Evolutionary conservation across 163 green algal genomes (phyloP).

Genomic region (Coccomyxa subellipsoidea): DNA sequence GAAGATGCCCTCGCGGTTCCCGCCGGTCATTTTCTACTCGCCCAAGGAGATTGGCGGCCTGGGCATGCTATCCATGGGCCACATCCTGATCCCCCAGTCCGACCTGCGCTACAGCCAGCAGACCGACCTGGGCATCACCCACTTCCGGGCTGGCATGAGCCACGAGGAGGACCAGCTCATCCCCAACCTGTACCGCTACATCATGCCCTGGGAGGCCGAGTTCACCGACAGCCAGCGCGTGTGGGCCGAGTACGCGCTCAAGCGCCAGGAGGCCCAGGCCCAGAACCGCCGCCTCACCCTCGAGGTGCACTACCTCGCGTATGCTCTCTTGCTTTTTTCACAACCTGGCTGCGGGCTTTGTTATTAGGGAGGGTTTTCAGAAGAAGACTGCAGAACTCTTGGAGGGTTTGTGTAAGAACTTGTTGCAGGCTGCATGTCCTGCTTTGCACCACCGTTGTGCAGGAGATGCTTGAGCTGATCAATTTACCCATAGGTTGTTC

Average conservation of each 20-base stretch:
- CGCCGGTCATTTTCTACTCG: slow-evolving; percentile 97
- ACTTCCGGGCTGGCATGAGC: slow-evolving; percentile 97
- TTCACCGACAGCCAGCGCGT: slow-evolving; percentile 98
- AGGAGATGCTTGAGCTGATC: too few species aligned
- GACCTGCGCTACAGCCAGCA: slow-evolving; percentile 98
- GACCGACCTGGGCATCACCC: slow-evolving; percentile 98
- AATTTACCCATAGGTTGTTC: too few species aligned
- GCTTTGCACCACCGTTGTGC: too few species aligned
- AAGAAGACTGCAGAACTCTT: too few species aligned
- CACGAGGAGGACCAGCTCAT: slow-evolving; percentile 99
- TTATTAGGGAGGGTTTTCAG: too few species aligned
- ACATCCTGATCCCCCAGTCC: slow-evolving; percentile 99
- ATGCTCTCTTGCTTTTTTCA: background rate
- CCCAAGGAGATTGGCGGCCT: slow-evolving; percentile 98
- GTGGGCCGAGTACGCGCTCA: slow-evolving; percentile 99
- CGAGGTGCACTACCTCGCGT: slow-evolving; percentile 37
- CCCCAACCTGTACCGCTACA: slow-evolving; percentile 97
- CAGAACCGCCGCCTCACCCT: slow-evolving; percentile 97
- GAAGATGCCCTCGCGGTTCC: slow-evolving; percentile 97
- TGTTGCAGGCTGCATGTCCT: too few species aligned
- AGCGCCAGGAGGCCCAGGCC: slow-evolving; percentile 91
- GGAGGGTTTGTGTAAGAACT: too few species aligned
- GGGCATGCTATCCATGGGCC: slow-evolving; percentile 99
- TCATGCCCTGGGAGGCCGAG: slow-evolving; percentile 97
- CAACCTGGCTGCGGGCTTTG: too few species aligned